Base-by-base conservation (phyloP, 1,139 yeast genomes). In the Kodamaea anthophila region DNA sequence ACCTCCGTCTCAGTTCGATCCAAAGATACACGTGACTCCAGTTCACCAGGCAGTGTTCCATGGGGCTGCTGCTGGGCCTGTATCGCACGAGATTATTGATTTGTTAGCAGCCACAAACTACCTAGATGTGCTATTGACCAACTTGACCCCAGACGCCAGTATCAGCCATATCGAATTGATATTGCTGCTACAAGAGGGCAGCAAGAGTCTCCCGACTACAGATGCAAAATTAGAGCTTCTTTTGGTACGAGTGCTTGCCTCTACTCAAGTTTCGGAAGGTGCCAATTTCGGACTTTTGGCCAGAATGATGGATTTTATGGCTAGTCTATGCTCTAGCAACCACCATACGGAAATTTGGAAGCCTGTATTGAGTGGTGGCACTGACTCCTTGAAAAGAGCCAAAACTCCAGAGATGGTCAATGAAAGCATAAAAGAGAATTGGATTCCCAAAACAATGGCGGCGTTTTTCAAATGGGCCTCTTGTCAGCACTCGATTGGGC, bases 131-230 rank as follows among this genome's bases (percentile, higher is more conserved):
- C 49, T 67, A 9, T 70, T 74, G 76, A 53, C 51, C 4, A 41
- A 46, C 26, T 66, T 67, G 35, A 56, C 56, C 28, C 51, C 46
- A 10, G 69, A 67, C 31, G 50, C 57, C 5, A 51, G 67, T 2
- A 46, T 53, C 21, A 56, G 49, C 14, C 75, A 70, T 39, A 49
- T 68, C 4, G 57, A 60, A 29, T 46, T 63, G 29, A 46, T 67
- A 9, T 51, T 58, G 8, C 29, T 27, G 12, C 38, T 15, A 19
- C 21, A 18, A 4, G 9, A 27, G 9, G 21, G 15, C 12, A 15
- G 18, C 12, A 7, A 15, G 18, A 20, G 19, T 15, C 7, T 12
- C 21, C 26, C 15, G 3, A 6, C 18, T 16, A 16, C 16, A 9
- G 39, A 36, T 15, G 23, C 28, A 9, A 39, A 34, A 26, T 37